These are phyloP conservation scores for Moniliophthora roreri DNA, from an alignment of 1,284 basidiomycete species.

Conservation along the genomic window DNA sequence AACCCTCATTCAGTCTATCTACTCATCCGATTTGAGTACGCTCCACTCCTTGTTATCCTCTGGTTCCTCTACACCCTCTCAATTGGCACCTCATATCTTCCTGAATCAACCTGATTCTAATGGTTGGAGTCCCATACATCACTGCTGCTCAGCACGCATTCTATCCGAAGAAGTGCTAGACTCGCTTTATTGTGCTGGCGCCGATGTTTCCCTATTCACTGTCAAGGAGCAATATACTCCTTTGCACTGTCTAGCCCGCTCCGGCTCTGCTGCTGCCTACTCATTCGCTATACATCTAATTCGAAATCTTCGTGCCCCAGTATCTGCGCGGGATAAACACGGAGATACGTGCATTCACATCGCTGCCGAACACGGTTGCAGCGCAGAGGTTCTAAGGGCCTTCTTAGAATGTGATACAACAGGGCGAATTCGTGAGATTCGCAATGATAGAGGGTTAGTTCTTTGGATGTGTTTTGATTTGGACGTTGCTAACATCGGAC, in stretches of 20 bases:
- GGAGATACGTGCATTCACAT: constrained; percentile 94
- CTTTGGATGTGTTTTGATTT: constrained; percentile 10
- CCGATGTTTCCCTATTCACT: constrained; percentile 72
- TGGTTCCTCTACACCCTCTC: constrained; percentile 35
- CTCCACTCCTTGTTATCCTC: constrained; percentile 52
- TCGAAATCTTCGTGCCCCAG: constrained; percentile 61
- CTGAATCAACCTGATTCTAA: constrained; percentile 62
- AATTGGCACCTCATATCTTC: constrained; percentile 42
- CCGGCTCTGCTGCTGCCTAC: constrained; percentile 43
- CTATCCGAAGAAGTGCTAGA: constrained; percentile 66
- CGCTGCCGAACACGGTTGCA: constrained; percentile 87
- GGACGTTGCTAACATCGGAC: constrained; percentile 5
- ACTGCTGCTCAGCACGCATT: constrained; percentile 54
- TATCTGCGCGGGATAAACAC: constrained; percentile 71
- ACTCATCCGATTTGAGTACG: constrained; percentile 44
- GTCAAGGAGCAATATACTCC: constrained; percentile 61
- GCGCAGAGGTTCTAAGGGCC: constrained; percentile 56
- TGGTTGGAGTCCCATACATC: constrained; percentile 71
- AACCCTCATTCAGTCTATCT: constrained; percentile 52
- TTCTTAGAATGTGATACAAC: constrained; percentile 63
- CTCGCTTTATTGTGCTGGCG: constrained; percentile 68
- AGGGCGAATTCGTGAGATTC: constrained; percentile 52
- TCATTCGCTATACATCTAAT: constrained; percentile 66
- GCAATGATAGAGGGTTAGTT: constrained; percentile 67
- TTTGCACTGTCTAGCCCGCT: constrained; percentile 67